These are phyloP conservation scores for Aspergillus carlsbadensis DNA, from an alignment of 495 filamentous ascomycete genomes.

Conservation along the genomic window DNA sequence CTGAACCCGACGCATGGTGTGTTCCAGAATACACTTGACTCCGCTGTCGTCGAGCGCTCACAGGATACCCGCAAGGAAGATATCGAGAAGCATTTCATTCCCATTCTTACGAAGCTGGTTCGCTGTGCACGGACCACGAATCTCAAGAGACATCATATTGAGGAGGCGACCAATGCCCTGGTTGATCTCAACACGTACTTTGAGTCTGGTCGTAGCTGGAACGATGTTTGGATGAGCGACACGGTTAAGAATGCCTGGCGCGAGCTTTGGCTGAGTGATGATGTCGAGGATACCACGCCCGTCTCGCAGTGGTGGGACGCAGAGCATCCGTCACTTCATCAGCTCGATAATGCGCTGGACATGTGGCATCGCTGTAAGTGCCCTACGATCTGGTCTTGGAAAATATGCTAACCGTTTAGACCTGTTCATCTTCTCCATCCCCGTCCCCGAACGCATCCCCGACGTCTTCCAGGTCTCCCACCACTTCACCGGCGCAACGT, in stretches of 20 bases:
- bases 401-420: slow-evolving; percentile 28
- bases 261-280: slow-evolving; percentile 56
- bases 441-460: slow-evolving; percentile 59
- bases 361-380: slow-evolving; percentile 54
- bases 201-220: slow-evolving; percentile 56
- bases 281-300: slow-evolving; percentile 50
- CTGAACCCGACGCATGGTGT: slow-evolving; percentile 60
- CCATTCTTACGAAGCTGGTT: slow-evolving; percentile 56
- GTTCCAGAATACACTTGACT: slow-evolving; percentile 59
- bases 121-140: slow-evolving; percentile 51
- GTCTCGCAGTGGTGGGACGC: slow-evolving; percentile 52
- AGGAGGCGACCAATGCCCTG: slow-evolving; percentile 54
- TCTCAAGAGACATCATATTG: slow-evolving; percentile 46
- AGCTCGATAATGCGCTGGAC: slow-evolving; percentile 55
- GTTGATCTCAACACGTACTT: slow-evolving; percentile 62
- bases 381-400: too few species aligned
- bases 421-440: slow-evolving; percentile 66
- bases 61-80: slow-evolving; percentile 48
- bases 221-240: slow-evolving; percentile 59
- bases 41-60: slow-evolving; percentile 54
- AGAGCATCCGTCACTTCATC: slow-evolving; percentile 54
- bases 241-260: slow-evolving; percentile 57
- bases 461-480: slow-evolving; percentile 65
- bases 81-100: slow-evolving; percentile 58
- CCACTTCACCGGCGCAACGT: slow-evolving; percentile 60